A percentile compares a stretch with the other conserved stretches of the same genome.
phyloP scores from a whole-genome alignment of 1,284 basidiomycete genomes.

The Tetrapyrgos nigripes region DNA sequence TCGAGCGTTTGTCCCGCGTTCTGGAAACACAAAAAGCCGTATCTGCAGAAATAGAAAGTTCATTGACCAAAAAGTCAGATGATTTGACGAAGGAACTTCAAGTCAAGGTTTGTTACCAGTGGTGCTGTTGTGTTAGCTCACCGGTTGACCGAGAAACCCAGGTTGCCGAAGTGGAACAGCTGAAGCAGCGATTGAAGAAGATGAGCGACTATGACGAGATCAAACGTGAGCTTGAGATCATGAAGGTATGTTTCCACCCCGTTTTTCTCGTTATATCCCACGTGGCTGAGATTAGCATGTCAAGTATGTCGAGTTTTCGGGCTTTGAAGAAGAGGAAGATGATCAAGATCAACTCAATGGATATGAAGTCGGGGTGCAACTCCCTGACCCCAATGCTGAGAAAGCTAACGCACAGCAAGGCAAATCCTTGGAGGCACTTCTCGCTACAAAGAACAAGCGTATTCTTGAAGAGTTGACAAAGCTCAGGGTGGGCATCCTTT shows the following conservation, averaged over 20 bases:
- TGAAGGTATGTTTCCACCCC: constrained; percentile 75
- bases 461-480: constrained; percentile 95
- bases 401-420: constrained; percentile 79
- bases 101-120: constrained; percentile 50
- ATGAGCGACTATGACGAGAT: constrained; percentile 93
- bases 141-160: constrained; percentile 25
- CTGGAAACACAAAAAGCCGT: constrained; percentile 74
- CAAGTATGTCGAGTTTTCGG: constrained; percentile 93
- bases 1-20: constrained; percentile 68
- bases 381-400: constrained; percentile 88
- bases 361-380: constrained; percentile 57
- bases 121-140: background rate
- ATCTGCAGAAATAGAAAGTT: constrained; percentile 56
- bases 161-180: constrained; percentile 68
- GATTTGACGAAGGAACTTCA: constrained; percentile 68
- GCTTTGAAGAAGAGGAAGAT: constrained; percentile 70
- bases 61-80: constrained; percentile 60
- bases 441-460: constrained; percentile 93
- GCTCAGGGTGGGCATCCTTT: constrained; percentile 67
- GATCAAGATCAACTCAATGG: constrained; percentile 51
- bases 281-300: constrained; percentile 1
- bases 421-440: constrained; percentile 87
- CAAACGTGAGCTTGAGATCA: constrained; percentile 94
- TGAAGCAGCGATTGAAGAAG: constrained; percentile 73
- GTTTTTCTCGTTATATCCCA: background rate